These are phyloP conservation scores for Nectriaceae sp. DNA, from an alignment of 2,329 filamentous ascomycete genomes.

Conservation along the genomic window DNA sequence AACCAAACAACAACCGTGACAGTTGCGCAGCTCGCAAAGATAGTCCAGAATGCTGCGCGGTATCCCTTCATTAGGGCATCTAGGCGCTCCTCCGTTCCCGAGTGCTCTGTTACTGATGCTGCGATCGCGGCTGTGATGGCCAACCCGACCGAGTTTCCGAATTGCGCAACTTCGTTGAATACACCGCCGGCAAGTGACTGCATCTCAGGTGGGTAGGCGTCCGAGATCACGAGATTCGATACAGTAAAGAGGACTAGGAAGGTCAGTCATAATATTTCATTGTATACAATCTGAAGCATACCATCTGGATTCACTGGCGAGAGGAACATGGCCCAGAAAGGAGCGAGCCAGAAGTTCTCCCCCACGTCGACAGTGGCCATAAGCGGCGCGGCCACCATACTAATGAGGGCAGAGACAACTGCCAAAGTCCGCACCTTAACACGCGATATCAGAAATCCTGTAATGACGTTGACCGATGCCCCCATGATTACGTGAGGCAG, in stretches of 20 bases:
- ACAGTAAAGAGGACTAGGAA: slow-evolving; percentile 54
- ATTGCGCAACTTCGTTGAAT: slow-evolving; percentile 60
- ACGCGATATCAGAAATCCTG: slow-evolving; percentile 42
- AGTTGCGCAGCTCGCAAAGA: slow-evolving; percentile 44
- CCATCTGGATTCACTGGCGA: slow-evolving; percentile 46
- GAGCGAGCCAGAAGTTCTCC: slow-evolving; percentile 53
- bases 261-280: neutral
- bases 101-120: slow-evolving; percentile 44
- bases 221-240: slow-evolving; percentile 54
- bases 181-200: slow-evolving; percentile 62
- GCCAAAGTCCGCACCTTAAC: slow-evolving; percentile 40
- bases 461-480: slow-evolving; percentile 42
- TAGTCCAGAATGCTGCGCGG: slow-evolving; percentile 54
- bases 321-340: slow-evolving; percentile 46
- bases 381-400: slow-evolving; percentile 49
- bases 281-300: slow-evolving; percentile 11
- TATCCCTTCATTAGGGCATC: slow-evolving; percentile 52
- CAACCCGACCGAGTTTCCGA: slow-evolving; percentile 56
- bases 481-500: slow-evolving; percentile 49
- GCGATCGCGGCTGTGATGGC: slow-evolving; percentile 53
- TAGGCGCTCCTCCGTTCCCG: slow-evolving; percentile 19
- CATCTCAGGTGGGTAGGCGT: slow-evolving; percentile 53
- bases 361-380: slow-evolving; percentile 53
- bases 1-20: slow-evolving; percentile 35
- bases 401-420: slow-evolving; percentile 44